These are phyloP conservation scores for Iris pallida DNA, from an alignment of 116 monocot species.

Conservation along the genomic window DNA sequence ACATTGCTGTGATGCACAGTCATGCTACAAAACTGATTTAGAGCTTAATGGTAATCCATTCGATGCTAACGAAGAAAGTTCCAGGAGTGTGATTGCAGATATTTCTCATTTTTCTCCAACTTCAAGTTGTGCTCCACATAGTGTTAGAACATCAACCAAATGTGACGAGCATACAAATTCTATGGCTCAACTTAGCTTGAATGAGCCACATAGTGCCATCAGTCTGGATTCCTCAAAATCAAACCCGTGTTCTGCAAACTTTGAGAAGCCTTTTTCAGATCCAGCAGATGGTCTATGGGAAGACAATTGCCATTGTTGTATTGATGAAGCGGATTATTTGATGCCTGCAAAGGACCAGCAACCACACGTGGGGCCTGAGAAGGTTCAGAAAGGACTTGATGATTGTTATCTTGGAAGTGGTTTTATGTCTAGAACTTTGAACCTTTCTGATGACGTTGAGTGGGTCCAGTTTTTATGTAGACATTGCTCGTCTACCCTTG, in stretches of 20 bases:
- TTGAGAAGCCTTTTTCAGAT: slow-evolving; percentile 3
- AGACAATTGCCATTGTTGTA: slow-evolving; percentile 31
- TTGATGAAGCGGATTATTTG: slow-evolving; percentile 5
- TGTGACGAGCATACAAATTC: background rate
- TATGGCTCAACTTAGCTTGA: slow-evolving; percentile 10
- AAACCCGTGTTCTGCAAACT: background rate
- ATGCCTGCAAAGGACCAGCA: background rate
- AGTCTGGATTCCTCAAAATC: slow-evolving; percentile 4
- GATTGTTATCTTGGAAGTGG: slow-evolving; percentile 67
- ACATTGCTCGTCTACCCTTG: slow-evolving; percentile 63
- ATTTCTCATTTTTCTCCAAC: background rate
- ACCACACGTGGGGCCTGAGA: slow-evolving; percentile 1
- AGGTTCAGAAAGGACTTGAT: slow-evolving; percentile 20
- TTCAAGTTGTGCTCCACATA: background rate
- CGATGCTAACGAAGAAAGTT: background rate
- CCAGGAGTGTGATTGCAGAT: slow-evolving; percentile 4
- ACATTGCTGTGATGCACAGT: background rate
- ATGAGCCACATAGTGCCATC: background rate
- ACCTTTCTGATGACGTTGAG: slow-evolving; percentile 44
- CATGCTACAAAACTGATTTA: background rate
- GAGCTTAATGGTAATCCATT: background rate
- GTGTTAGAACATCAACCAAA: slow-evolving; percentile 1
- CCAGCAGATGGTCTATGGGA: slow-evolving; percentile 9
- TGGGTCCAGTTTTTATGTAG: slow-evolving; percentile 68
- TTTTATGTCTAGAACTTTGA: slow-evolving; percentile 43